These are phyloP conservation scores for Lentinula detonsa DNA, from an alignment of 768 basidiomycete species.

Conservation along the genomic window DNA sequence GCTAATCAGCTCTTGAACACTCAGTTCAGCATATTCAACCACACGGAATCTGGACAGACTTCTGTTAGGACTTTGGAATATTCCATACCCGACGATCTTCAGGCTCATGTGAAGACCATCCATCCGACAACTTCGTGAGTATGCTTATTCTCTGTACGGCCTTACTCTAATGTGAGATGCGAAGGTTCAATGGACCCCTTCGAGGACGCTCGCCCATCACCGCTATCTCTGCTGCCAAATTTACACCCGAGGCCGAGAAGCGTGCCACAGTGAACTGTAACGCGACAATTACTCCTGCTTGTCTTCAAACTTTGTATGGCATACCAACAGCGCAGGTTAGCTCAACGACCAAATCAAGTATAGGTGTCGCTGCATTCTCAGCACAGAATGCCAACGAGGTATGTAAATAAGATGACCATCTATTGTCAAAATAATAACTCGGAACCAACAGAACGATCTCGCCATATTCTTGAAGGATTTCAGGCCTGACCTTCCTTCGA, in stretches of 20 bases:
- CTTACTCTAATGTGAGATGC: neutral
- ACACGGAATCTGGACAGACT: constrained; percentile 19
- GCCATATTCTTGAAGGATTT: constrained; percentile 17
- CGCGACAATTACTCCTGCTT: constrained; percentile 18
- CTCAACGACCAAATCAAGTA: constrained; percentile 12
- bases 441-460: constrained; percentile 15
- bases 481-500: constrained; percentile 24
- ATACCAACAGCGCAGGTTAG: constrained; percentile 12
- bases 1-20: constrained; percentile 29
- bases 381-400: constrained; percentile 12
- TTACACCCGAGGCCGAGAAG: neutral
- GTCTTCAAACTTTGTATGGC: constrained; percentile 20
- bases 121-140: constrained; percentile 28
- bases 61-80: constrained; percentile 29
- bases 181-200: constrained; percentile 3
- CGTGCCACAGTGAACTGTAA: neutral
- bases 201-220: constrained; percentile 4
- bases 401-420: constrained; percentile 14
- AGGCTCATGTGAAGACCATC: constrained; percentile 22
- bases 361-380: constrained; percentile 22
- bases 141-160: neutral
- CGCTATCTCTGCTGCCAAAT: neutral
- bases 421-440: constrained; percentile 14
- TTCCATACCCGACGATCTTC: constrained; percentile 26
- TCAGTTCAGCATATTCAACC: constrained; percentile 30